Evolutionary conservation across 257 asterid genomes (phyloP), one percentile per base, ranked within the genome.

Genomic region (Penstemon davidsonii): DNA sequence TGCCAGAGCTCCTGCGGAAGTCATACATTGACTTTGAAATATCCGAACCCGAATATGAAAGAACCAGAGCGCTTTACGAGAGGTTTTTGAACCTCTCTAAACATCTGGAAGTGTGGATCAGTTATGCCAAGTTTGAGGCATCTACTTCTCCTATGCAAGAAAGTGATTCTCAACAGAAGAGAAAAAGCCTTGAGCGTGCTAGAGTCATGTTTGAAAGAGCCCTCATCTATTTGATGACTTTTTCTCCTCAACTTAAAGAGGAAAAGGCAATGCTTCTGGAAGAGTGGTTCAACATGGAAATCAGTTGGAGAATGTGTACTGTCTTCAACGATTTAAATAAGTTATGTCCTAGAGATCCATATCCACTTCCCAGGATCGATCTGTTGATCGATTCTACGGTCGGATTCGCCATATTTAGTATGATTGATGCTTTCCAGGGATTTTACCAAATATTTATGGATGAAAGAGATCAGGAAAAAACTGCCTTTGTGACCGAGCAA

Each of bases 1-100:
- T 90, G 99, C 99, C 99, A 6, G 99, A 93, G 84, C 68, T 93
- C 40, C 70, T 91, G 61, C 90, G 99, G 97, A 93, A 87, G 97
- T 90, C 96, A 51, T 94, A 94, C 69, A 91, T 91, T 4, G 99
- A 94, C 82, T 94, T 94, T 45, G 99, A 91, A 79, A 88, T 94
- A 79, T 83, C 96, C 5, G 96, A 88, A 71, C 77, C 82, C 11
- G 95, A 94, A 66, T 86, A 75, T 54, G 97, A 83, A 68, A 84
- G 90, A 73, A 84, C 99, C 1, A 88, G 97, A 78, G 87, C 86
- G 5, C 89, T 94, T 36, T 94, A 90, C 43, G 99, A 91, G 83
- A 83, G 96, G 85, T 96, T 94, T 63, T 77, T 94, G 64, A 52
- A 86, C 76, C 91, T 97, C 65, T 91, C 99, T 0, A 91, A 91